Evolutionary conservation across 352 stramenopile species (phyloP).

Genomic region (Phytophthora sp.): DNA sequence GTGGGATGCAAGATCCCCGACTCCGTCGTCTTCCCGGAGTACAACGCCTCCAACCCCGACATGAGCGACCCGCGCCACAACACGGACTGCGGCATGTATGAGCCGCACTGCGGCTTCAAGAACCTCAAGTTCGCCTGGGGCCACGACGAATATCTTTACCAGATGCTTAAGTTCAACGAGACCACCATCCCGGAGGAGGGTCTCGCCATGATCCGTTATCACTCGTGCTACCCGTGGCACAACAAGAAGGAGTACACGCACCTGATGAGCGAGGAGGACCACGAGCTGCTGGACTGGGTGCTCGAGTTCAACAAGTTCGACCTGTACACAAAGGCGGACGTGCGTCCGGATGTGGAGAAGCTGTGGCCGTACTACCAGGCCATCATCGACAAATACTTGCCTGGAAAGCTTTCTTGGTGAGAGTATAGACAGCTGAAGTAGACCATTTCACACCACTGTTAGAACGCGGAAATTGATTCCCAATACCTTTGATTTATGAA

Average conservation of each 20-base stretch:
- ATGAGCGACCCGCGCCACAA: slow-evolving; percentile 89
- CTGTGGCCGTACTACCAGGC: slow-evolving; percentile 93
- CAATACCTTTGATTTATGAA: too few species aligned
- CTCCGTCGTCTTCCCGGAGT: slow-evolving; percentile 90
- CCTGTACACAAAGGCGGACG: slow-evolving; percentile 93
- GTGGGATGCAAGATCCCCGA: slow-evolving; percentile 91
- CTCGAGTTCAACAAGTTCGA: slow-evolving; percentile 95
- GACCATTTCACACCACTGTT: too few species aligned
- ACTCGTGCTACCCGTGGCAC: slow-evolving; percentile 95
- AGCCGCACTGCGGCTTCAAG: slow-evolving; percentile 88
- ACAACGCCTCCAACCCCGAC: slow-evolving; percentile 91
- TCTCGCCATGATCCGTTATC: slow-evolving; percentile 94
- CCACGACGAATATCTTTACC: slow-evolving; percentile 95
- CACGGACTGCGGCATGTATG: slow-evolving; percentile 88
- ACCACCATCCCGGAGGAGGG: slow-evolving; percentile 87
- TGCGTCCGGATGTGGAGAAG: slow-evolving; percentile 74
- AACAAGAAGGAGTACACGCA: slow-evolving; percentile 92
- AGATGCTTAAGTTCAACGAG: slow-evolving; percentile 93
- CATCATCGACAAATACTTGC: slow-evolving; percentile 93
- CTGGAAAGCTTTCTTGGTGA: slow-evolving; percentile 78
- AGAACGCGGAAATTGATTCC: too few species aligned
- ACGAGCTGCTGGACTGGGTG: slow-evolving; percentile 90
- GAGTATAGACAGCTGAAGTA: too few species aligned
- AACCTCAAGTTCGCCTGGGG: slow-evolving; percentile 92
- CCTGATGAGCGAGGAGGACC: slow-evolving; percentile 88